phyloP scores from a whole-genome alignment of 345 rosid species.

The Citrus inodora region DNA sequence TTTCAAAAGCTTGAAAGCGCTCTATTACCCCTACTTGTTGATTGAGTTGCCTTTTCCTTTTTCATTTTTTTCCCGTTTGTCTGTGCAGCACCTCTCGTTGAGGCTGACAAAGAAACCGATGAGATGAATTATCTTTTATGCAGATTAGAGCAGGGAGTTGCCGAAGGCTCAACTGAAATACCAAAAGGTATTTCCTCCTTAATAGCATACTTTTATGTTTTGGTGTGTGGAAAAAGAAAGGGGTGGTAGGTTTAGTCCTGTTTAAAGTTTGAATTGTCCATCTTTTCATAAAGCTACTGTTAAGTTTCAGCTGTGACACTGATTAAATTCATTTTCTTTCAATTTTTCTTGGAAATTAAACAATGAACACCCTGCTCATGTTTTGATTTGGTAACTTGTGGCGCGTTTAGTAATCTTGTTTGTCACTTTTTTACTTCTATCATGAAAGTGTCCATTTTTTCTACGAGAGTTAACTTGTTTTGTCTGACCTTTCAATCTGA shows the following conservation, averaged over 20 bases:
- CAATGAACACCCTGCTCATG: background rate
- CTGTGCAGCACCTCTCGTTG: slow-evolving; percentile 77
- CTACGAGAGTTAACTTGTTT: background rate
- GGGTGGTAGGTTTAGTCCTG: no score
- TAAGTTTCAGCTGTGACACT: background rate
- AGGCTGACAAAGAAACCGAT: slow-evolving; percentile 70
- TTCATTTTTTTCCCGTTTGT: background rate
- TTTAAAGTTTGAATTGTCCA: background rate
- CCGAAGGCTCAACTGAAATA: slow-evolving; percentile 87
- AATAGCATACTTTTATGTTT: background rate
- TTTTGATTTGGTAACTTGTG: background rate
- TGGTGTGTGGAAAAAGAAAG: background rate
- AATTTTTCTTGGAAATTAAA: background rate
- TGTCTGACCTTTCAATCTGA: background rate
- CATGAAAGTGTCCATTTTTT: background rate
- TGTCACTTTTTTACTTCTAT: background rate
- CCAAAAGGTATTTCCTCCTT: slow-evolving; percentile 54
- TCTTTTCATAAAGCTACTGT: background rate
- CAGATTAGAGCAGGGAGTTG: slow-evolving; percentile 86
- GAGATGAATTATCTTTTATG: slow-evolving; percentile 63
- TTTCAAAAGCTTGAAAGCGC: background rate
- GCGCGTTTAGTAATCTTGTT: background rate
- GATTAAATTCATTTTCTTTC: background rate
- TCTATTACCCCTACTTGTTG: slow-evolving; percentile 3
- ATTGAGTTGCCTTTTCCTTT: background rate